These are phyloP conservation scores for Dictyostelium capitatum DNA, from an alignment of 78 protist genomes.

Conservation along the genomic window DNA sequence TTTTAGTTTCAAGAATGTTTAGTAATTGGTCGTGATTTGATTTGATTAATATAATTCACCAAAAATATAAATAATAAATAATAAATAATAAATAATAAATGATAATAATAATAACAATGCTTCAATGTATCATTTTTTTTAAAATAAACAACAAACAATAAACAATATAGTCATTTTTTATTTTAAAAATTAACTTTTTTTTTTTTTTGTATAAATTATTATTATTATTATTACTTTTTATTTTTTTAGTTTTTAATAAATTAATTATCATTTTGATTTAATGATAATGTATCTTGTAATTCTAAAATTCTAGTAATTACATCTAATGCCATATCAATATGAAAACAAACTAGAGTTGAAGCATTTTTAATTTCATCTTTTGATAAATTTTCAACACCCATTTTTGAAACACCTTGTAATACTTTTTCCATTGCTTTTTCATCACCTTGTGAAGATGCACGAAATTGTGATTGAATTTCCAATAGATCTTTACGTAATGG, in stretches of 20 bases:
- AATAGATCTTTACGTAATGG: slow-evolving; percentile 32
- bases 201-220: too few species aligned
- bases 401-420: slow-evolving; percentile 36
- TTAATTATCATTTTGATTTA: slow-evolving; percentile 16
- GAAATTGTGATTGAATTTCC: slow-evolving; percentile 22
- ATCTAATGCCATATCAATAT: slow-evolving; percentile 62
- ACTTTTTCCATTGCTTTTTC: slow-evolving; percentile 42
- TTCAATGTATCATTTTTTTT: too few species aligned
- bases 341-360: slow-evolving; percentile 35
- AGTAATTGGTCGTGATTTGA: slow-evolving; percentile 83
- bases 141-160: too few species aligned
- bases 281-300: slow-evolving; percentile 54
- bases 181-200: too few species aligned
- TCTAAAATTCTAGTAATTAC: slow-evolving; percentile 49
- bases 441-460: slow-evolving; percentile 38
- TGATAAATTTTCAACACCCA: slow-evolving; percentile 36
- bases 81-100: too few species aligned
- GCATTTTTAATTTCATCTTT: slow-evolving; percentile 53
- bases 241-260: too few species aligned
- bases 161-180: too few species aligned
- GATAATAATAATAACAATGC: too few species aligned
- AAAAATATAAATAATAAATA: too few species aligned
- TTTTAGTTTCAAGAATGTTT: slow-evolving; percentile 62
- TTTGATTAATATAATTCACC: slow-evolving; percentile 80
- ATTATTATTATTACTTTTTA: too few species aligned